Conservation (phyloP, 2,329 filamentous ascomycete species). For the Dactylellina cionopaga region DNA sequence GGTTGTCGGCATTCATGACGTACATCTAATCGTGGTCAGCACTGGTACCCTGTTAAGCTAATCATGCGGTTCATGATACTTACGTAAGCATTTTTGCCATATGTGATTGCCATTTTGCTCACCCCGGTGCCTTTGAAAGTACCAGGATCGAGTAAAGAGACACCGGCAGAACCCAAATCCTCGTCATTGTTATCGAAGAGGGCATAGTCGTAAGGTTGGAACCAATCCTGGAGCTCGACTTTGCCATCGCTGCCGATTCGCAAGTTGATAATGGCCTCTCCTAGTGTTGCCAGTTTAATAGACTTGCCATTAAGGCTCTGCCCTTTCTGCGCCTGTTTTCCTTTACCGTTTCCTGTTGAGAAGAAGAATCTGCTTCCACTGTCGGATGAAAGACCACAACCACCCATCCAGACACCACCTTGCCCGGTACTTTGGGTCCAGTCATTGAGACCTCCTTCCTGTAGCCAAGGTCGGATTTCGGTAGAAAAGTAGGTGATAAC, state of each 20-base stretch:
- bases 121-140: conserved; percentile 57
- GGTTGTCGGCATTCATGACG: conserved; percentile 58
- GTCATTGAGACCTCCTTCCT: conserved; percentile 57
- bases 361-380: conserved; percentile 58
- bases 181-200: conserved; percentile 51
- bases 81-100: conserved; percentile 63
- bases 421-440: conserved; percentile 60
- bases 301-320: conserved; percentile 40
- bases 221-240: conserved; percentile 66
- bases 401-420: conserved; percentile 61
- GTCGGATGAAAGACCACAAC: conserved; percentile 59
- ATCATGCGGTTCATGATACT: conserved; percentile 63
- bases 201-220: conserved; percentile 65
- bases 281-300: conserved; percentile 54
- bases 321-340: conserved; percentile 47
- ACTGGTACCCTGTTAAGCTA: conserved; percentile 63
- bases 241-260: conserved; percentile 60
- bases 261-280: conserved; percentile 61
- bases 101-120: conserved; percentile 59
- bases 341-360: conserved; percentile 56
- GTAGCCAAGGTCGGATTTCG: conserved; percentile 62
- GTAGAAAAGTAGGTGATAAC: conserved; percentile 62
- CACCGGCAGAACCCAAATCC: conserved; percentile 64
- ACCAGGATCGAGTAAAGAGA: conserved; percentile 63
- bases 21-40: conserved; percentile 59